Evolutionary conservation across 192 early-diverging fungal genomes (phyloP).

Genomic region (Chytriomyces hyalinus): DNA sequence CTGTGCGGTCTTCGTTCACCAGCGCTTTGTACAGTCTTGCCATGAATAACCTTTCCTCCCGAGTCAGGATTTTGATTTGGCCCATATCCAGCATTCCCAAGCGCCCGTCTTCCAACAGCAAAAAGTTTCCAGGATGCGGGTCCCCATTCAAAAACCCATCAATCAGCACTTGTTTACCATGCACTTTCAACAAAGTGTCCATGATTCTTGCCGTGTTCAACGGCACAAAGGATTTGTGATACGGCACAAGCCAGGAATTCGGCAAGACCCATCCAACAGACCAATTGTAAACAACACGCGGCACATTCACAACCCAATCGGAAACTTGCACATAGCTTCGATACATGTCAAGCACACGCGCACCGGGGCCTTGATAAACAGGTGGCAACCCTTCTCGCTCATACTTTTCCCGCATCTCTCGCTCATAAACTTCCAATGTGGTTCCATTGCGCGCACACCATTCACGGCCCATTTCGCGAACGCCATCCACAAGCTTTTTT

Average conservation of each 20-base stretch:
- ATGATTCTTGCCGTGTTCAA: conserved; percentile 31
- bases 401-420: conserved; percentile 17
- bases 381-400: conserved; percentile 28
- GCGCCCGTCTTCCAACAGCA: conserved; percentile 37
- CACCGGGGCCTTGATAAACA: conserved; percentile 21
- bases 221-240: conserved; percentile 24
- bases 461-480: conserved; percentile 13
- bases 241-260: background rate
- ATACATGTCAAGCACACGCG: conserved; percentile 27
- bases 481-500: conserved; percentile 39
- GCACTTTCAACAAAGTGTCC: conserved; percentile 37
- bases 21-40: conserved; percentile 34
- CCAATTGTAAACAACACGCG: conserved; percentile 4
- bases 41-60: conserved; percentile 26
- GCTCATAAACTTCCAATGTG: conserved; percentile 27
- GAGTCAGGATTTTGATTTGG: conserved; percentile 36
- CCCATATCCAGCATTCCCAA: conserved; percentile 46
- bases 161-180: conserved; percentile 43
- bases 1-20: conserved; percentile 7
- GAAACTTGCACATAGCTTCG: background rate
- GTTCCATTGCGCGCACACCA: conserved; percentile 33
- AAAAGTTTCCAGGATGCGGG: conserved; percentile 47
- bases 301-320: conserved; percentile 23
- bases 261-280: background rate
- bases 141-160: conserved; percentile 48